phyloP scores from a whole-genome alignment of 2,329 filamentous ascomycete species.

The Nigrograna mackinnonii region DNA sequence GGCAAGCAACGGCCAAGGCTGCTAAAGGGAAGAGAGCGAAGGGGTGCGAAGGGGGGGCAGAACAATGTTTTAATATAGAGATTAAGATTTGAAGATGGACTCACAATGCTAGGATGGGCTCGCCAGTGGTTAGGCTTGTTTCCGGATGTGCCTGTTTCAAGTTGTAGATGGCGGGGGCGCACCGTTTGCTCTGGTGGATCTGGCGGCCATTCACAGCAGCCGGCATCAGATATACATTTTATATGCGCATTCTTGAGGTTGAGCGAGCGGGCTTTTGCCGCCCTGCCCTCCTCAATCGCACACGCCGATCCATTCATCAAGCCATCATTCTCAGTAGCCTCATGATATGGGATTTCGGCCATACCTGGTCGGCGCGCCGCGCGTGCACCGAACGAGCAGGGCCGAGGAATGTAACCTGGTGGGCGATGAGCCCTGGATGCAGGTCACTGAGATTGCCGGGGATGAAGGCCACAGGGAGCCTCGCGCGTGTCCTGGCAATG shows the following conservation, averaged over 20 bases:
- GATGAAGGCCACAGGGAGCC: slow-evolving; percentile 23
- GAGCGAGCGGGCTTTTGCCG: slow-evolving; percentile 19
- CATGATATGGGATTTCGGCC: slow-evolving; percentile 25
- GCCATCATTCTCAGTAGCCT: slow-evolving; percentile 27
- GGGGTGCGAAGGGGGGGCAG: slow-evolving; percentile 14
- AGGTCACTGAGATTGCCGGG: slow-evolving; percentile 25
- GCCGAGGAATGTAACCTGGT: slow-evolving; percentile 33
- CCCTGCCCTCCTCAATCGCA: slow-evolving; percentile 18
- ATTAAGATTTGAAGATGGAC: slow-evolving; percentile 20
- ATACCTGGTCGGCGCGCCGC: slow-evolving; percentile 24
- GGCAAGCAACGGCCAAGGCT: slow-evolving; percentile 28
- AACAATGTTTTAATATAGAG: slow-evolving; percentile 35
- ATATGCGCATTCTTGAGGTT: slow-evolving; percentile 24
- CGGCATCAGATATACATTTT: slow-evolving; percentile 30
- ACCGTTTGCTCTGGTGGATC: slow-evolving; percentile 29
- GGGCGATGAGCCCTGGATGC: slow-evolving; percentile 14
- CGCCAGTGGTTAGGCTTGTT: slow-evolving; percentile 30
- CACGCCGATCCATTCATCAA: slow-evolving; percentile 20
- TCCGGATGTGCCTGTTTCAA: slow-evolving; percentile 39
- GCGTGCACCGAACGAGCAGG: slow-evolving; percentile 16
- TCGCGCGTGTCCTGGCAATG: slow-evolving; percentile 22
- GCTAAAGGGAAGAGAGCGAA: slow-evolving; percentile 31
- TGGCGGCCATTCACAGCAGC: slow-evolving; percentile 15
- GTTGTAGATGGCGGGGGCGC: slow-evolving; percentile 29
- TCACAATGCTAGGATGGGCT: slow-evolving; percentile 30